Evolutionary conservation across 768 basidiomycete genomes (phyloP).

Genomic region (Astraeus odoratus): DNA sequence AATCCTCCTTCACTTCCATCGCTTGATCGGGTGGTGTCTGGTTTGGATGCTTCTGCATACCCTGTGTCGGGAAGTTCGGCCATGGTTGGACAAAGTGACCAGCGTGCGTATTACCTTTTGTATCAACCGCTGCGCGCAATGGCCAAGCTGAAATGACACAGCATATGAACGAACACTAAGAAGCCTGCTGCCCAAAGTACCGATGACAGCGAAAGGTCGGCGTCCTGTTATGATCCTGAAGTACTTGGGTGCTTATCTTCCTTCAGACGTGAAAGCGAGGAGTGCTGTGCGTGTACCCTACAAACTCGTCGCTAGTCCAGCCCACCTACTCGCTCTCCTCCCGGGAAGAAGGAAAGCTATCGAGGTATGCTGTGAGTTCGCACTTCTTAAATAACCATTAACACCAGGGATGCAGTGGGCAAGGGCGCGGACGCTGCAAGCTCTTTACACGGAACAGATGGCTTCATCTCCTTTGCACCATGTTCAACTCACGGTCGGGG

Average conservation of each 20-base stretch:
- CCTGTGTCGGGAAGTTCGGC: neutral
- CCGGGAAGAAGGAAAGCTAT: slow-evolving; percentile 42
- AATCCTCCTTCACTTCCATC: slow-evolving; percentile 19
- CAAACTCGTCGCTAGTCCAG: slow-evolving; percentile 28
- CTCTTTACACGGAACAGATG: slow-evolving; percentile 30
- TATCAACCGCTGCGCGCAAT: neutral
- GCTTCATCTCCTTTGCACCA: slow-evolving; percentile 13
- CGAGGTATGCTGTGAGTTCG: slow-evolving; percentile 30
- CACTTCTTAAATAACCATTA: neutral
- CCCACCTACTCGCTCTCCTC: slow-evolving; percentile 30
- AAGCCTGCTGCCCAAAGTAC: slow-evolving; percentile 33
- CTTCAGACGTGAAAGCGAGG: slow-evolving; percentile 32
- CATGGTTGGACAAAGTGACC: slow-evolving; percentile 7
- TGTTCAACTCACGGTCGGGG: slow-evolving; percentile 30
- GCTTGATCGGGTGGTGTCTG: slow-evolving; percentile 18
- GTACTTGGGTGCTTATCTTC: neutral
- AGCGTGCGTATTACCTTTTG: slow-evolving; percentile 11
- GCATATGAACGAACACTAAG: slow-evolving; percentile 29
- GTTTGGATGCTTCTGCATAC: slow-evolving; percentile 3
- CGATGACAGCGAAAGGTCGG: slow-evolving; percentile 38
- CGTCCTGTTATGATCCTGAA: neutral
- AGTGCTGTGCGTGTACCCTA: slow-evolving; percentile 29
- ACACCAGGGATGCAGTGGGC: slow-evolving; percentile 30
- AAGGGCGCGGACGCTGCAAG: slow-evolving; percentile 35
- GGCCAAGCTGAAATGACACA: slow-evolving; percentile 8